Base-by-base conservation (phyloP, 306 rosid genomes). In the Erythrophleum fordii region DNA sequence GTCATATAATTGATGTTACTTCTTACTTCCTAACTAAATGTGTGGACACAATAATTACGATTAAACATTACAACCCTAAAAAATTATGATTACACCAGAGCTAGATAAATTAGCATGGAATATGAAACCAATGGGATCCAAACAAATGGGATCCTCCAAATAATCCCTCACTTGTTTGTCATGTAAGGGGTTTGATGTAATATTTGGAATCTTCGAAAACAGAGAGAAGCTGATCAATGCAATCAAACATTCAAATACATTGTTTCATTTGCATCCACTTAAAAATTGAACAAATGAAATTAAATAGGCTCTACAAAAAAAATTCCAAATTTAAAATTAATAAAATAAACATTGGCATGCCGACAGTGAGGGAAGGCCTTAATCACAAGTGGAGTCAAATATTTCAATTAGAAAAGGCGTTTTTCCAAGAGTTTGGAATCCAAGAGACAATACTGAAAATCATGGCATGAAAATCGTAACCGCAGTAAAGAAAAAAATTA, bases 1-100 rank as follows among this genome's bases (percentile, higher is more conserved):
- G 34, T 31, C 4, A 1, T 31, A 31, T 31, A 1, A 81, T 65
- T 76, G 59, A 67, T 83, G 85, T 62, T 84, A 64, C 44, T 51
- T 31, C 2, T 48, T 39, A 39, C 3, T 39, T 39, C 37, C 6
- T 35, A 75, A 46, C 55, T 3, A 31, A 31, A 31, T 31, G 34
- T 31, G 34, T 31, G 34, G 34, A 31, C 4, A 31, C 34, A 31
- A 31, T 4, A 31, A 31, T 31, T 31, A 31, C 4, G 1, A 4
- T 31, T 1, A 1, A 31, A 31, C 34, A 31, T n/a, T n/a, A n/a
- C 1, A 31, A 31, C 34, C 34, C 55, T 14, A 2, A 8, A 12
- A 42, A 8, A 42, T 9, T 42, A 6, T 9, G 46, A 12, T 42
- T 8, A 42, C 7, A 12, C 12, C 9, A 42, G n/a, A n/a, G n/a